Percentiles rank a stretch among this genome's conserved stretches.
Evolutionary conservation across 257 asterid genomes (phyloP).

Genomic region (Lithospermum erythrorhizon): DNA sequence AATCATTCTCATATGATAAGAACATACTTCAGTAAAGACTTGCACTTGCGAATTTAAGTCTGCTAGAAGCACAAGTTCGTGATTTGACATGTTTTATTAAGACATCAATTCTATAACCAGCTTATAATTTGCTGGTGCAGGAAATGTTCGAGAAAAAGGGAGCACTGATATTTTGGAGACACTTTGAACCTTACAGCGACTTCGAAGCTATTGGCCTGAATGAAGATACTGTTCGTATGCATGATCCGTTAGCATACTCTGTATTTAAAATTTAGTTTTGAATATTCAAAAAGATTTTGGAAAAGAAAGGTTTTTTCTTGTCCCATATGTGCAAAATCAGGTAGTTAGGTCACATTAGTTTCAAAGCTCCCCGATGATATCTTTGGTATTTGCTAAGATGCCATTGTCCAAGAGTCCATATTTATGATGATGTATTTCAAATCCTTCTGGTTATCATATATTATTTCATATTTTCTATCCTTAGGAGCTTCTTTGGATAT

Average conservation of each 20-base stretch:
- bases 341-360: no score
- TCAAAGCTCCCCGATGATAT: no score
- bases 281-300: background rate
- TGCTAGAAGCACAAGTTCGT: background rate
- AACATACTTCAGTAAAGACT: background rate
- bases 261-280: background rate
- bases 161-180: slow-evolving; percentile 75
- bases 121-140: slow-evolving; percentile 33
- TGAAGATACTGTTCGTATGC: slow-evolving; percentile 37
- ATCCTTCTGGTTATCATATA: background rate
- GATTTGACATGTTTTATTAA: background rate
- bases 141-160: slow-evolving; percentile 59
- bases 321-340: no score
- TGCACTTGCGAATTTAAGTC: background rate
- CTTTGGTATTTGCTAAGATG: no score
- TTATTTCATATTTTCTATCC: background rate
- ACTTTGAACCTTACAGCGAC: slow-evolving; percentile 50
- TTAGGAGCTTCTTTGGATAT: background rate
- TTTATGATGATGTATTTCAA: no score
- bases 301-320: background rate
- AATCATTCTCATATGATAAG: background rate
- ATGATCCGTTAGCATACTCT: slow-evolving; percentile 4
- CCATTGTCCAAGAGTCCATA: no score
- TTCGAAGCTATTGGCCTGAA: slow-evolving; percentile 33
- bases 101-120: background rate